Percentiles rank a stretch among this genome's conserved stretches.
Evolutionary conservation across 257 asterid species (phyloP).

Genomic region (Solanum sejunctum): DNA sequence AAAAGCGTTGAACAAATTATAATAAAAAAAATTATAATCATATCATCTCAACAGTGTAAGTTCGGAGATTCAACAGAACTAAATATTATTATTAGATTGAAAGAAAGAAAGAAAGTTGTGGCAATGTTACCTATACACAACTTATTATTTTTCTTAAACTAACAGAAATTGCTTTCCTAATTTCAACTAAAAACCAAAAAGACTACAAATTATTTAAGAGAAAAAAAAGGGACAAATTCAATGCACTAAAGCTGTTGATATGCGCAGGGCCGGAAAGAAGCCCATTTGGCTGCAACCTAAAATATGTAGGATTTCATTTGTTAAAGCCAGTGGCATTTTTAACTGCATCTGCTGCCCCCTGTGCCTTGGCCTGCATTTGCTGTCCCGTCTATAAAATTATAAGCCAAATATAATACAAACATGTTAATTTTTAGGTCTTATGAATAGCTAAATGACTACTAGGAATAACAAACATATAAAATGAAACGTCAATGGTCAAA

Average conservation of each 20-base stretch:
- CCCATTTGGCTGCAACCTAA: too few species aligned
- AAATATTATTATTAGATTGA: neutral
- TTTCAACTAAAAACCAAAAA: neutral
- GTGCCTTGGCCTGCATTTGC: conserved; percentile 17
- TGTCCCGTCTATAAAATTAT: conserved; percentile 7
- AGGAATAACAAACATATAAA: neutral
- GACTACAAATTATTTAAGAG: neutral
- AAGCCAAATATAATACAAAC: neutral
- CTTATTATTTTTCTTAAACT: neutral
- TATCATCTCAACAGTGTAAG: neutral
- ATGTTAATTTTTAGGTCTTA: neutral
- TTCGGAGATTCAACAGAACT: neutral
- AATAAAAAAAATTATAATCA: neutral
- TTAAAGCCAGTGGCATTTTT: conserved; percentile 21
- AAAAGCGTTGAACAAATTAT: too few species aligned
- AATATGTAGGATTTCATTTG: neutral
- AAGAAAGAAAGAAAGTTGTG: too few species aligned
- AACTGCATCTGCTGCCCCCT: conserved; percentile 22
- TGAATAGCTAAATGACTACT: neutral
- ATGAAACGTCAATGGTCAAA: neutral
- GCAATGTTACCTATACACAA: neutral
- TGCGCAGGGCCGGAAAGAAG: too few species aligned
- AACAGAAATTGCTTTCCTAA: neutral
- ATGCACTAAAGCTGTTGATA: too few species aligned
- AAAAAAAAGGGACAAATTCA: too few species aligned